phyloP scores from a whole-genome alignment of 768 basidiomycete genomes.

The Xerocomellus amylosporus region DNA sequence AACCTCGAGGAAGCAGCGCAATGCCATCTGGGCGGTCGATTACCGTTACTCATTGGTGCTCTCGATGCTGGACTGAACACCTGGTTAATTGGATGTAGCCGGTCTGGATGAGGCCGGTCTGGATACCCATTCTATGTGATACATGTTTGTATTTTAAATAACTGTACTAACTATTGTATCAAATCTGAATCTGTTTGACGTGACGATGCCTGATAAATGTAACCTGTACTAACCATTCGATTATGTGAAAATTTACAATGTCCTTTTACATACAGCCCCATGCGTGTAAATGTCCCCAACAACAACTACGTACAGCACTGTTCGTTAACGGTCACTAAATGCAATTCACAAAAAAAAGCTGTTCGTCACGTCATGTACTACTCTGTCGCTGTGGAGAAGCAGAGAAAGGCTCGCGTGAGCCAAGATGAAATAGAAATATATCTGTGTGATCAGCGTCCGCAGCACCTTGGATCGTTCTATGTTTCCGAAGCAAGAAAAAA shows the following conservation, averaged over 20 bases:
- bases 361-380: conserved; percentile 5
- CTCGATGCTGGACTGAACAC: conserved; percentile 7
- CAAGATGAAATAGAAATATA: conserved; percentile 10
- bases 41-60: neutral
- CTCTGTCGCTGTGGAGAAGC: conserved; percentile 1
- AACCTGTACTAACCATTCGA: neutral
- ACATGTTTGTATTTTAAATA: conserved; percentile 8
- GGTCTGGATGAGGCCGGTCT: neutral
- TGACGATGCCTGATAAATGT: neutral
- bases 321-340: conserved; percentile 7
- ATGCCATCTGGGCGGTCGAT: neutral
- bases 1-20: neutral
- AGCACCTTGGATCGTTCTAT: neutral
- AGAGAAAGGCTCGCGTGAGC: neutral
- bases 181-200: neutral
- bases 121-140: neutral
- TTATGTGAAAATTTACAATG: neutral
- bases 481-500: neutral
- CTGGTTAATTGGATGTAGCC: neutral
- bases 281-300: conserved; percentile 1
- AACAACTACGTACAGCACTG: neutral
- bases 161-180: neutral
- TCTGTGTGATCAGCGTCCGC: conserved; percentile 15
- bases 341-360: neutral
- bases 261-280: neutral